Percentiles rank a stretch among this genome's conserved stretches.
Conservation (phyloP, 192 early-diverging fungal species). For the Backusella luteola region DNA sequence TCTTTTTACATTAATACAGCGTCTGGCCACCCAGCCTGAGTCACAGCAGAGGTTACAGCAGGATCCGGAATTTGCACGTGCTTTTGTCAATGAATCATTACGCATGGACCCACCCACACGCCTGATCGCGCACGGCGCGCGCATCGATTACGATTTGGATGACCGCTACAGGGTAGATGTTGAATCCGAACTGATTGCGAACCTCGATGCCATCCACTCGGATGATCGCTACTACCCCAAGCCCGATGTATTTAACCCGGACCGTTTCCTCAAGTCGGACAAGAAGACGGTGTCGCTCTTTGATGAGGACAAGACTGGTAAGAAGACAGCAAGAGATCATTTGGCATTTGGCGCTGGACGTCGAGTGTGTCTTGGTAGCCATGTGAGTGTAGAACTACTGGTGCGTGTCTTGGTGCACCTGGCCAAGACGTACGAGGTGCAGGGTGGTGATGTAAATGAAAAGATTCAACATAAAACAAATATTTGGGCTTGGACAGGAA, state of each 20-base stretch:
- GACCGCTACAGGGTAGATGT: conserved; percentile 36
- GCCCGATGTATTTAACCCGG: conserved; percentile 39
- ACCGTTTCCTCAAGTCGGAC: conserved; percentile 33
- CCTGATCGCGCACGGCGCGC: conserved; percentile 31
- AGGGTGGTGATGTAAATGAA: conserved; percentile 15
- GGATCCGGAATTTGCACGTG: not conserved
- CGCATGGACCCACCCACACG: conserved; percentile 25
- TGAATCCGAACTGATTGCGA: conserved; percentile 26
- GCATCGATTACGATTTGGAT: conserved; percentile 35
- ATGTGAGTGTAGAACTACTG: conserved; percentile 19
- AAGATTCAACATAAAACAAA: not conserved
- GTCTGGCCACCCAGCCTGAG: conserved; percentile 39
- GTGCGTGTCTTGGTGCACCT: not conserved
- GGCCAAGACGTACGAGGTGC: conserved; percentile 14
- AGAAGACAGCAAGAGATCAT: conserved; percentile 17
- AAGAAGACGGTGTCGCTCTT: conserved; percentile 5
- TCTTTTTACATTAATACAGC: conserved; percentile 36
- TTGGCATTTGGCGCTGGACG: conserved; percentile 39
- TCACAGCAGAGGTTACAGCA: conserved; percentile 35
- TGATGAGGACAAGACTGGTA: not conserved
- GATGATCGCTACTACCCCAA: conserved; percentile 42
- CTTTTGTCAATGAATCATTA: conserved; percentile 33
- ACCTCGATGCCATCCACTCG: conserved; percentile 44
- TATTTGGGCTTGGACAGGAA: conserved; percentile 27
- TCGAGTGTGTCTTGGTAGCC: conserved; percentile 29